Percentiles rank a stretch among this genome's conserved stretches.
phyloP scores from a whole-genome alignment of 148 eudicot genomes.

The Diospyros kaki region DNA sequence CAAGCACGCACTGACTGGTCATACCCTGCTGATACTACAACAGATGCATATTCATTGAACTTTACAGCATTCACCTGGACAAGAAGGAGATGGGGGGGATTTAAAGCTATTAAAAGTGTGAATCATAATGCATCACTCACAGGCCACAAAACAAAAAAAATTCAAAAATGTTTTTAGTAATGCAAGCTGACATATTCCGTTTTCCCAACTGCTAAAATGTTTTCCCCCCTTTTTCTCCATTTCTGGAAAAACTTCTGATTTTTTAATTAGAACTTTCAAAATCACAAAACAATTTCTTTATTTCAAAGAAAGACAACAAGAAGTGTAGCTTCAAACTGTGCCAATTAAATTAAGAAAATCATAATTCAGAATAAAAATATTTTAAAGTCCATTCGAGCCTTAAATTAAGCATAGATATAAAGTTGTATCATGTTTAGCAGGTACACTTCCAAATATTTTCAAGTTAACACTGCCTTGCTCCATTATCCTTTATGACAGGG shows the following conservation, averaged over 20 bases:
- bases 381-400: neutral
- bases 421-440: neutral
- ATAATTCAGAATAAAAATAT: neutral
- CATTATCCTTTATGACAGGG: neutral
- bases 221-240: no score
- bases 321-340: neutral
- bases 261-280: neutral
- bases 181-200: neutral
- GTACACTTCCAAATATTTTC: neutral
- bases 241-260: neutral
- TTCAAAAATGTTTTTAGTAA: neutral
- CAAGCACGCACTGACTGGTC: conserved; percentile 88
- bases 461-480: neutral
- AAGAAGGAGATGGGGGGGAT: neutral
- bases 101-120: neutral
- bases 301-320: neutral
- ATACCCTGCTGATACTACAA: conserved; percentile 90
- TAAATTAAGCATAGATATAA: neutral
- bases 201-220: neutral
- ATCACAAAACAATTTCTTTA: neutral
- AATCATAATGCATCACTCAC: neutral
- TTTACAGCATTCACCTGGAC: conserved; percentile 90
- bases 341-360: neutral
- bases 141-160: no score
- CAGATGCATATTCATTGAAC: conserved; percentile 83